Base-by-base conservation (phyloP, 2,329 filamentous ascomycete species). In the Aspergillus ustus region DNA sequence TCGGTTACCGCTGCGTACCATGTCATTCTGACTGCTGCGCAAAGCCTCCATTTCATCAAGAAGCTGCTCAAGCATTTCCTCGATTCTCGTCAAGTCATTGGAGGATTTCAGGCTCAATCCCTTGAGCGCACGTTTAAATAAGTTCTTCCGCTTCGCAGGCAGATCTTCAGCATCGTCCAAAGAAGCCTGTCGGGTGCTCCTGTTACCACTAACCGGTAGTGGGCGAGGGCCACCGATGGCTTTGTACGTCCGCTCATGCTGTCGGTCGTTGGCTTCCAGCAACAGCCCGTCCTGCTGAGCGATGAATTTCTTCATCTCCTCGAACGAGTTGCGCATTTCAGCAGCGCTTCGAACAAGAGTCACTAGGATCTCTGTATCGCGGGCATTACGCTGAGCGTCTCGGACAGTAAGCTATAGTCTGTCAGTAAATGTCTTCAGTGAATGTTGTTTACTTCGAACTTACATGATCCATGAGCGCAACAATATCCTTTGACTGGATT, bases 241-340 rank as follows among this genome's bases (percentile, higher is more conserved):
- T 68, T 90, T 92, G 70, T 96, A 89, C 0, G 92, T 92, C 73
- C 91, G 89, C 66, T 97, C 93, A 11, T 94, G 94, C 72, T 94
- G 92, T 70, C 91, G 91, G 69, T 93, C 89, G n/a, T 91, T 91
- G 65, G 91, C 89, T 44, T 91, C 89, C 77, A 97, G 92, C 71
- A 98, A 91, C 71, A 93, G 86, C 62, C 92, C 91, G 72, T 97
- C 94, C 63, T 96, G 94, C 67, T 96, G 91, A 53, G 91, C 90
- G 63, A 99, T 90, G 72, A 96, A 90, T 66, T 89, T 91, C 82
- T 95, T 97, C 84, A 99, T 91, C 70, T 97, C 93, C 67, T 96
- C 92, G 73, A 98, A 96, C 0, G 92, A 96, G 69, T 91, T 96
- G 66, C 94, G 92, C 93, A 98, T 98, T 78, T 99, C 95, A 13